Conservation (phyloP, 1,139 yeast genomes). For the Yamadazyma spencermartinsiae region DNA sequence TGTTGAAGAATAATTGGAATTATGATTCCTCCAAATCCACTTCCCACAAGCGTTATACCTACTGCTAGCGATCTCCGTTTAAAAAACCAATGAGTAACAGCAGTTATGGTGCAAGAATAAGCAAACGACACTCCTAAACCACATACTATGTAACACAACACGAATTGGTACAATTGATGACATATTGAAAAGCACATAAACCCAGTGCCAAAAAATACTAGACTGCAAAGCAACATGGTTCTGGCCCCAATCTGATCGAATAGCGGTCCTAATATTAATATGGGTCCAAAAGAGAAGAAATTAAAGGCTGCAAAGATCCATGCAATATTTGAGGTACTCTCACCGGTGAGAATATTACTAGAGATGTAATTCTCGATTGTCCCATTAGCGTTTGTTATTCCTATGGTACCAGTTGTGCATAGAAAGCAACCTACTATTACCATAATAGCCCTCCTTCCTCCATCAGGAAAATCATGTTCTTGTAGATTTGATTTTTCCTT, state of each 20-base stretch:
- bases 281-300: slow-evolving; percentile 26
- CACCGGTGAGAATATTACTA: slow-evolving; percentile 18
- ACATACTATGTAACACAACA: slow-evolving; percentile 22
- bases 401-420: slow-evolving; percentile 27
- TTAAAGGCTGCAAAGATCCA: slow-evolving; percentile 33
- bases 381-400: slow-evolving; percentile 29
- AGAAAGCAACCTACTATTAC: slow-evolving; percentile 26
- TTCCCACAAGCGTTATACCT: slow-evolving; percentile 28
- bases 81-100: slow-evolving; percentile 26
- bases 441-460: slow-evolving; percentile 22
- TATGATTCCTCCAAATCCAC: slow-evolving; percentile 31
- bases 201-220: slow-evolving; percentile 21
- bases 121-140: slow-evolving; percentile 29
- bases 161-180: slow-evolving; percentile 25
- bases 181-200: slow-evolving; percentile 25
- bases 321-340: slow-evolving; percentile 22
- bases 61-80: slow-evolving; percentile 24
- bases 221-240: slow-evolving; percentile 20
- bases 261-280: slow-evolving; percentile 29
- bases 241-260: slow-evolving; percentile 26
- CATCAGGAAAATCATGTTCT: slow-evolving; percentile 21
- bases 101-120: slow-evolving; percentile 26
- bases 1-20: slow-evolving; percentile 25
- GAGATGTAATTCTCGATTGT: slow-evolving; percentile 26
- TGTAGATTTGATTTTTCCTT: background rate